phyloP scores from a whole-genome alignment of 2,329 filamentous ascomycete genomes.

The Talaromyces atroroseus region DNA sequence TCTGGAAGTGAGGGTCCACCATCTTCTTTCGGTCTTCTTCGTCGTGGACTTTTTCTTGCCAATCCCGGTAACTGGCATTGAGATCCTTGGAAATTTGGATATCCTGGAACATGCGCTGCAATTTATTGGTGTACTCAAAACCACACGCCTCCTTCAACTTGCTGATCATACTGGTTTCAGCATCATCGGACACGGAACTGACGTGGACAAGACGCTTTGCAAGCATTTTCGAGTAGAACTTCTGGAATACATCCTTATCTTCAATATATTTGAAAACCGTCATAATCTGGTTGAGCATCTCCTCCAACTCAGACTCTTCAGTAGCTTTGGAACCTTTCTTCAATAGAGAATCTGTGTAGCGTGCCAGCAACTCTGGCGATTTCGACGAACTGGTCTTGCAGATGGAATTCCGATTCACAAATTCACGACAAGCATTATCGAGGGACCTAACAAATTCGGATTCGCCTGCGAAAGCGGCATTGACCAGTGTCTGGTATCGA shows the following conservation, averaged over 20 bases:
- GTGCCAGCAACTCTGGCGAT: slow-evolving; percentile 89
- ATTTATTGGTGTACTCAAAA: slow-evolving; percentile 98
- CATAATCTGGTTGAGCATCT: slow-evolving; percentile 88
- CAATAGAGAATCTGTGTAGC: slow-evolving; percentile 87
- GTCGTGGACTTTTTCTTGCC: slow-evolving; percentile 61
- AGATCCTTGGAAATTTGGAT: slow-evolving; percentile 99
- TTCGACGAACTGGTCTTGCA: slow-evolving; percentile 91
- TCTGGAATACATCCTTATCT: slow-evolving; percentile 99
- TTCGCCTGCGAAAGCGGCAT: slow-evolving; percentile 88
- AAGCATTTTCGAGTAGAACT: slow-evolving; percentile 96
- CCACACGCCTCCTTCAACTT: slow-evolving; percentile 98
- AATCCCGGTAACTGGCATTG: slow-evolving; percentile 81
- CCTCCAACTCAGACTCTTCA: slow-evolving; percentile 90
- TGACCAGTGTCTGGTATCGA: slow-evolving; percentile 85
- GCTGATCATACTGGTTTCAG: slow-evolving; percentile 98
- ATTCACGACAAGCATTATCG: slow-evolving; percentile 95
- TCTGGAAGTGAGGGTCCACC: slow-evolving; percentile 82
- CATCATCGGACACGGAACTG: slow-evolving; percentile 92
- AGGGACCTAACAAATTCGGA: slow-evolving; percentile 94
- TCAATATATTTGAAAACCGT: slow-evolving; percentile 99
- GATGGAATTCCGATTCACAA: slow-evolving; percentile 94
- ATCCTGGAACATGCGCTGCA: slow-evolving; percentile 99
- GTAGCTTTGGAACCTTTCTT: slow-evolving; percentile 87
- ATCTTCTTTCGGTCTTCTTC: slow-evolving; percentile 61
- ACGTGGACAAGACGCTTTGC: slow-evolving; percentile 91